Conservation (phyloP, 2,329 filamentous ascomycete genomes). For the Cercospora berteroae region DNA sequence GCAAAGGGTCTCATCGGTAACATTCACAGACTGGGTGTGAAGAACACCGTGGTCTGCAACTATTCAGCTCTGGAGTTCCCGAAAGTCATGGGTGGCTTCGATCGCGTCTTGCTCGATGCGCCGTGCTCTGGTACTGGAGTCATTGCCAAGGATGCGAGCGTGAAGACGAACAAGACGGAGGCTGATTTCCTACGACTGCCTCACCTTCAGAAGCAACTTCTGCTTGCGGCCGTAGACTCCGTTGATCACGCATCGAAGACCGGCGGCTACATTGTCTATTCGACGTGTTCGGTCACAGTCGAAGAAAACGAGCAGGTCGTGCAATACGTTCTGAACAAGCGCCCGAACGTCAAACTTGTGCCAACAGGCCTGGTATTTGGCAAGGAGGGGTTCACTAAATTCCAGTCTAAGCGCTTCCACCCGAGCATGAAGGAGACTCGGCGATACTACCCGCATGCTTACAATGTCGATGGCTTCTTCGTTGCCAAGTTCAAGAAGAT, state of each 20-base stretch:
- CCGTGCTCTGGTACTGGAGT: conserved; percentile 96
- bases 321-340: conserved; percentile 84
- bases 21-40: conserved; percentile 88
- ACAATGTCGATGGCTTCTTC: conserved; percentile 98
- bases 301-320: conserved; percentile 95
- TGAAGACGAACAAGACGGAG: conserved; percentile 98
- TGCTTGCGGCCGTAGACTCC: conserved; percentile 90
- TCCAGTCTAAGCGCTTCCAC: conserved; percentile 89
- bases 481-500: conserved; percentile 97
- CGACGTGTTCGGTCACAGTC: conserved; percentile 89
- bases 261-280: conserved; percentile 93
- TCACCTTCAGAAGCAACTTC: conserved; percentile 89
- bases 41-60: conserved; percentile 93
- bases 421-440: conserved; percentile 77
- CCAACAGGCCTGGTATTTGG: conserved; percentile 88
- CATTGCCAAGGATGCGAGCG: conserved; percentile 91
- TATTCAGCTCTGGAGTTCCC: conserved; percentile 94
- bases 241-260: conserved; percentile 89
- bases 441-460: conserved; percentile 84
- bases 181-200: conserved; percentile 91
- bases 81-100: conserved; percentile 90
- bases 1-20: conserved; percentile 97
- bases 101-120: conserved; percentile 88
- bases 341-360: conserved; percentile 90
- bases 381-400: conserved; percentile 86